These are phyloP conservation scores for Calonectria honghensis DNA, from an alignment of 2,329 filamentous ascomycete species.

Conservation along the genomic window DNA sequence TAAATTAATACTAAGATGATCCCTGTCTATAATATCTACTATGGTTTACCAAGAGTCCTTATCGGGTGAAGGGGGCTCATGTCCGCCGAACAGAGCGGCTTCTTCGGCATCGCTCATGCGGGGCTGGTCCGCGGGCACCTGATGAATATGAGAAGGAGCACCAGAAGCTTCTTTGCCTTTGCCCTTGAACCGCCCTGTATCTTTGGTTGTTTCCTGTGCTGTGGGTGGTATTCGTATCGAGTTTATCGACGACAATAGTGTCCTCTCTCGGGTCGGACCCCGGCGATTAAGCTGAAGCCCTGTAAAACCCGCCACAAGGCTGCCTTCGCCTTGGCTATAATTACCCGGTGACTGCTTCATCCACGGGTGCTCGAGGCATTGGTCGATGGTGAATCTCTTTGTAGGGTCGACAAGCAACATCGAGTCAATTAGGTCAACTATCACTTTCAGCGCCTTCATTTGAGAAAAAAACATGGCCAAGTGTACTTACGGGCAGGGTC, in stretches of 20 bases:
- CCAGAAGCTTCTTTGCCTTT: background rate
- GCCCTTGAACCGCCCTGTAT: background rate
- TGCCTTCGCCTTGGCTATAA: too few species aligned
- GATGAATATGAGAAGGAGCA: too few species aligned
- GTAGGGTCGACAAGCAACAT: conserved; percentile 3
- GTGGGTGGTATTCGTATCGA: background rate
- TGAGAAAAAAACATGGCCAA: background rate
- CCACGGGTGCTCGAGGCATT: conserved; percentile 15
- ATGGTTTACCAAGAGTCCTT: background rate
- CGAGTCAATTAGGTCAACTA: conserved; percentile 20
- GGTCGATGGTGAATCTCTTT: conserved; percentile 1
- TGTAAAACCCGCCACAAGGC: background rate
- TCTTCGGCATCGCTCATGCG: too few species aligned
- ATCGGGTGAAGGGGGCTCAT: background rate
- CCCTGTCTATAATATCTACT: background rate
- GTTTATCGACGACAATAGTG: background rate
- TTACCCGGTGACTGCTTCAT: background rate
- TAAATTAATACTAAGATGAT: background rate
- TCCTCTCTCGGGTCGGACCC: background rate
- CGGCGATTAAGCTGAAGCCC: background rate
- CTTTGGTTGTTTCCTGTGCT: background rate
- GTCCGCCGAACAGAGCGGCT: too few species aligned
- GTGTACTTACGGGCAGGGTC: conserved; percentile 3
- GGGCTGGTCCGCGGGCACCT: too few species aligned
- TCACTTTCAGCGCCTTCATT: background rate